Evolutionary conservation across 2,329 filamentous ascomycete species (phyloP), one percentile per base, ranked within the genome.

Genomic region (Aspergillus sp.): DNA sequence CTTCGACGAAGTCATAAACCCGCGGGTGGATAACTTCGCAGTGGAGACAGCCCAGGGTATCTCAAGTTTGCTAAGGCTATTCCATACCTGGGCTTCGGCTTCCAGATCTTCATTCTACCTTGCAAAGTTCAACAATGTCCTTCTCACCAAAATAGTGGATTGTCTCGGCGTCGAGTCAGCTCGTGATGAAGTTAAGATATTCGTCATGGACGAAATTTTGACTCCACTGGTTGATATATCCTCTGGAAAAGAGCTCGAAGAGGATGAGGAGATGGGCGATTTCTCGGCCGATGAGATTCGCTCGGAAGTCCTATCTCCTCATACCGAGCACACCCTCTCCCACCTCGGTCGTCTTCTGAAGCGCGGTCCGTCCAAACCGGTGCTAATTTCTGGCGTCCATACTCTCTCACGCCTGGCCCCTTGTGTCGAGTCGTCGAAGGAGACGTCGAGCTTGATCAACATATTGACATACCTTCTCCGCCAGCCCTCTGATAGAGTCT

Each of bases 11-110:
- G 78, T 96, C 25, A 82, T 99, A 46, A 86, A 85, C 52, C 91
- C 91, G 17, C 84, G 91, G 63, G 79, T 98, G 17, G 84, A 88
- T 2, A 90, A 90, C 57, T 84, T 99, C 54, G 86, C 92, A 0
- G 81, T 84, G 5, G 95, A 99, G 76, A 96, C 91, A 44, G 90
- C 91, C 0, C 93, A 99, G 70, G 91, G 91, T 14, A 81, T 97
- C 7, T 98, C 95, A 3, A 90, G 88, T 15, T 84, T 92, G 41
- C 82, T 97, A 60, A 87, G 88, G 61, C 80, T 99, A 5, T 86
- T 99, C 62, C 87, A 86, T 3, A 90, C 89, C 1, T 96, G 93
- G 90, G 88, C 91, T 3, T 83, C 84, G 57, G 82, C 88, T 21
- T 80, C 85, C 0, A 82, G 81, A 60, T 88, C 87, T 1, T 87